Evolutionary conservation across 331 rosid genomes (phyloP).

Genomic region (Pyracantha coccinea): DNA sequence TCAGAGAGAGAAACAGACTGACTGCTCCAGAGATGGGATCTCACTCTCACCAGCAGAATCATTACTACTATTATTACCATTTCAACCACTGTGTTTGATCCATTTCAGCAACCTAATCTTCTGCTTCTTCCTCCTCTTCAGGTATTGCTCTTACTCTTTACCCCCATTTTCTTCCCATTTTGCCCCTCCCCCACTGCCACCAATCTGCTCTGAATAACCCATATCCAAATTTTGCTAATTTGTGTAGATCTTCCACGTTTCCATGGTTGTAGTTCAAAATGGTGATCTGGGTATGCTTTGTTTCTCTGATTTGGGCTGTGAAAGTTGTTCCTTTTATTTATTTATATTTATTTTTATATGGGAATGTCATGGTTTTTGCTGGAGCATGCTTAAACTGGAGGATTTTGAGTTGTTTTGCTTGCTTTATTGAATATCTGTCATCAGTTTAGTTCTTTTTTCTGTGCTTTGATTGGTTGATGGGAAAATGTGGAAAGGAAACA

Average conservation of each 20-base stretch:
- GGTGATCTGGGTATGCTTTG: conserved; percentile 28
- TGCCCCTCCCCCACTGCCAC: not conserved
- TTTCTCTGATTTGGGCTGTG: conserved; percentile 12
- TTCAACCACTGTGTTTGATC: conserved; percentile 38
- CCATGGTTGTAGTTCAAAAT: conserved; percentile 15
- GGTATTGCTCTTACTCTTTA: conserved; percentile 22
- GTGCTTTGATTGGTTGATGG: not conserved
- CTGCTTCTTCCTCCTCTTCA: conserved; percentile 16
- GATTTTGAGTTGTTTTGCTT: not conserved
- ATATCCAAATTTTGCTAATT: not conserved
- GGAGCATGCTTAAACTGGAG: conserved; percentile 1
- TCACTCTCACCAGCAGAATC: conserved; percentile 36
- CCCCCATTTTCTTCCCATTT: not conserved
- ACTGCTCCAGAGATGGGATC: conserved; percentile 60
- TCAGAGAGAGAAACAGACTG: conserved; percentile 6
- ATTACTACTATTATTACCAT: conserved; percentile 24
- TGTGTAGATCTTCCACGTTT: conserved; percentile 40
- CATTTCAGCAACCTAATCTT: conserved; percentile 7
- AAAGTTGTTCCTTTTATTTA: not conserved
- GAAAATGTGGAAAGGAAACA: conserved; percentile 4
- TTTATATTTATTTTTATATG: not conserved
- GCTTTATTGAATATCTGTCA: not conserved
- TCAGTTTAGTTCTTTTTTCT: not conserved
- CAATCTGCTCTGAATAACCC: not conserved
- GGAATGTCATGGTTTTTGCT: not conserved